Base-by-base conservation (phyloP, 2,329 filamentous ascomycete species). In the Penicillium sp. region DNA sequence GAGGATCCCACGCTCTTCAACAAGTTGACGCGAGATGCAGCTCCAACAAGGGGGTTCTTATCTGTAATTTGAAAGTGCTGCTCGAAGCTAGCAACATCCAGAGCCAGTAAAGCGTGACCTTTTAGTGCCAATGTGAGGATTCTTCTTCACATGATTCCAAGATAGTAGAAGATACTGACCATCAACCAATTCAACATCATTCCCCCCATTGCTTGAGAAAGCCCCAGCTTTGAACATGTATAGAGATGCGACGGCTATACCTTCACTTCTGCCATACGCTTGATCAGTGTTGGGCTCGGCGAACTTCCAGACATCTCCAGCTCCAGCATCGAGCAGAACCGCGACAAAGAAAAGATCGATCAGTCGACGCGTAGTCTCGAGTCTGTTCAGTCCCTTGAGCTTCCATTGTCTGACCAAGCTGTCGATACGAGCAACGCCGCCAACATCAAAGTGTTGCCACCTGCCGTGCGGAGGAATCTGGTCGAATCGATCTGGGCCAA, bases 391-490 rank as follows among this genome's bases (percentile, higher is more conserved):
- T 1, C 73, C 74, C 0, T 77, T 74, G 2, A 68, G 70, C 2
- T 81, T 73, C 85, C 84, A 85, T 47, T 77, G 70, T 26, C 78
- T 69, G 3, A 84, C 73, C 2, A 86, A 70, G 7, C 76, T 70
- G 7, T 77, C 74, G 8, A 87, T 74, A 37, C 86, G 84, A 42
- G 81, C 76, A 30, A 84, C 75, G 15, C 80, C 80, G 10, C 86
- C 86, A 42, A 87, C 82, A 15, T 87, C 83, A 65, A 88, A 88
- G 73, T 89, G 86, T 70, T 88, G 86, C 84, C 86, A 88, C 47
- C 86, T 81, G 9, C 80, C 86, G 64, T 86, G 84, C 10, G 84
- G 82, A 0, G 84, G 84, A 55, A 86, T 86, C 0, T 75, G 70
- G 53, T 80, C 61, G 65, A 74, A 83, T 19, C 72, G 76, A 62